Base-by-base conservation (phyloP, 495 filamentous ascomycete species). In the Clavariopsis aquatica region DNA sequence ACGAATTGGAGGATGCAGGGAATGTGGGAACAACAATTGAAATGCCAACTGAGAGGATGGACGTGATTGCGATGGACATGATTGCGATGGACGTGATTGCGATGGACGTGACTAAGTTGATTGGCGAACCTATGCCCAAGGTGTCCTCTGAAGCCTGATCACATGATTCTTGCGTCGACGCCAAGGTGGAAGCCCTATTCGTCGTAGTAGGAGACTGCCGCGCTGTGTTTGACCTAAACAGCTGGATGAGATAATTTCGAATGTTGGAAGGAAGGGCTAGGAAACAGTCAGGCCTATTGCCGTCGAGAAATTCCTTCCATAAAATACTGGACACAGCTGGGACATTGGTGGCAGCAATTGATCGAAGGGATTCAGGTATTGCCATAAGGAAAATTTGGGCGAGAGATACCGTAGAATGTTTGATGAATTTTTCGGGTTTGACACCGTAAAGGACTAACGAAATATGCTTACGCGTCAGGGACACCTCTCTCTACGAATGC, bases 381-480 rank as follows among this genome's bases (percentile, higher is more conserved):
- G 69, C 69, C 0, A 65, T 71, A 20, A 70, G 54, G 19, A 70
- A 64, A 22, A 70, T 55, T 47, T 49, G 19, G n/a, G 58, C 68
- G 47, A 70, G 68, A 1, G 63, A 67, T 0, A 64, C 34, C 19
- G 64, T 70, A 34, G 5, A 43, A 10, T n/a, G n/a, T n/a, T n/a
- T n/a, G n/a, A n/a, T n/a, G n/a, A n/a, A n/a, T n/a, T n/a, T n/a
- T n/a, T n/a, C n/a, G n/a, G n/a, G n/a, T n/a, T n/a, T n/a, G n/a
- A n/a, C n/a, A n/a, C n/a, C n/a, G n/a, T n/a, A n/a, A n/a, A n/a
- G n/a, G n/a, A n/a, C n/a, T n/a, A n/a, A n/a, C n/a, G n/a, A n/a
- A n/a, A n/a, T n/a, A n/a, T n/a, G n/a, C 60, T 63, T 24, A 63
- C 60, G 60, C 51, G 49, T 63, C 52, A 17, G 52, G 51, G 10